phyloP scores from a whole-genome alignment of 345 rosid species.

The Raphanus sativus region DNA sequence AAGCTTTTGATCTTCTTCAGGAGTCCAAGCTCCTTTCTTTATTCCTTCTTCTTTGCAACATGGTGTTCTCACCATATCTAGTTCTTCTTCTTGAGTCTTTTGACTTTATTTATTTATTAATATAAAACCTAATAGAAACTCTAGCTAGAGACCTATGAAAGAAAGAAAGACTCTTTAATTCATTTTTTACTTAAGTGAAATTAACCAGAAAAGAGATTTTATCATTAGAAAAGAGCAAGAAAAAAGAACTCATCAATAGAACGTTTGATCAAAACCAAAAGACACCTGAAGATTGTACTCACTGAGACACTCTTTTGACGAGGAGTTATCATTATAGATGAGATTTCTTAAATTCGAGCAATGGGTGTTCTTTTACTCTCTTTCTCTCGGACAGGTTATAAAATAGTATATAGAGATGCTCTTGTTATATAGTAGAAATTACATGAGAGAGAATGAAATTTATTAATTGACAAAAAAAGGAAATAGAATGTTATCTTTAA shows the following conservation, averaged over 20 bases:
- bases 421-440: constrained; percentile 12
- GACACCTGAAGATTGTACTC: constrained; percentile 34
- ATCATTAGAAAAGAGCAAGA: neutral
- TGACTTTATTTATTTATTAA: neutral
- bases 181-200: neutral
- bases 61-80: constrained; percentile 43
- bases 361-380: neutral
- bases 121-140: neutral
- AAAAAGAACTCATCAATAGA: constrained; percentile 22
- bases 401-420: neutral
- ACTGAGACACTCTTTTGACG: constrained; percentile 31
- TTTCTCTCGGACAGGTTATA: neutral
- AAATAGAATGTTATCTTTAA: too few relatives aligned
- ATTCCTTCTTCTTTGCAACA: constrained; percentile 38
- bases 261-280: constrained; percentile 36
- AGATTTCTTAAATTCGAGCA: neutral
- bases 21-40: constrained; percentile 50
- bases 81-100: constrained; percentile 4
- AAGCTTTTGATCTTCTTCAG: constrained; percentile 46
- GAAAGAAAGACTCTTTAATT: neutral
- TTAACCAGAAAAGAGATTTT: neutral
- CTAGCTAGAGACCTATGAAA: constrained; percentile 10
- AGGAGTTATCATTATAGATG: constrained; percentile 21
- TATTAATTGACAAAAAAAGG: neutral
- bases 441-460: neutral